Evolutionary conservation across 2,329 filamentous ascomycete genomes (phyloP).

Genomic region (Eurotiales sp.): DNA sequence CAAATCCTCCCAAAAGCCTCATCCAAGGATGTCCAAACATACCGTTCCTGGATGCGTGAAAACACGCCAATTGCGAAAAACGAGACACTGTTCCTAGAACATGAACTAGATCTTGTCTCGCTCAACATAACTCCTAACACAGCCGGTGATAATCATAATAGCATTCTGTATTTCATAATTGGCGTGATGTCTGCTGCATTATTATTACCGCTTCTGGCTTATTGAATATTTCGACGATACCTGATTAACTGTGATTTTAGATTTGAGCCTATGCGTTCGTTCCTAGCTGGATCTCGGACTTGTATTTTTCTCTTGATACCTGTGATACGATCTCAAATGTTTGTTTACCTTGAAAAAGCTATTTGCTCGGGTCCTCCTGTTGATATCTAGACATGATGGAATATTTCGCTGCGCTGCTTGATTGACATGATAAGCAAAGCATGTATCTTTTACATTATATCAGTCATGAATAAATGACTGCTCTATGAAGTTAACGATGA

Average conservation of each 20-base stretch:
- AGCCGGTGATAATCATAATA: slow-evolving; percentile 16
- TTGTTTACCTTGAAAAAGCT: neutral
- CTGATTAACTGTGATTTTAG: neutral
- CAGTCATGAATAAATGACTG: neutral
- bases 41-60: slow-evolving; percentile 52
- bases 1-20: slow-evolving; percentile 46
- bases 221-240: neutral
- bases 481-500: neutral
- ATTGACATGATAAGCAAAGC: neutral
- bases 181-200: slow-evolving; percentile 50
- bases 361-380: neutral
- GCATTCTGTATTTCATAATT: slow-evolving; percentile 37
- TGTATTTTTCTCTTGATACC: neutral
- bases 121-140: slow-evolving; percentile 24
- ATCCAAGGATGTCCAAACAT: slow-evolving; percentile 47
- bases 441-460: neutral
- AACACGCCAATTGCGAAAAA: slow-evolving; percentile 47
- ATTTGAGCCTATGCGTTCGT: neutral
- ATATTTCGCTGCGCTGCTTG: neutral
- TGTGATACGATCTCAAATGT: neutral
- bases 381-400: neutral
- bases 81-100: slow-evolving; percentile 53
- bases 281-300: neutral
- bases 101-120: slow-evolving; percentile 45
- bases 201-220: slow-evolving; percentile 57